Percentiles rank a stretch among this genome's conserved stretches.
Conservation (phyloP, 768 basidiomycete species). For the Melanogaster broomeanus region DNA sequence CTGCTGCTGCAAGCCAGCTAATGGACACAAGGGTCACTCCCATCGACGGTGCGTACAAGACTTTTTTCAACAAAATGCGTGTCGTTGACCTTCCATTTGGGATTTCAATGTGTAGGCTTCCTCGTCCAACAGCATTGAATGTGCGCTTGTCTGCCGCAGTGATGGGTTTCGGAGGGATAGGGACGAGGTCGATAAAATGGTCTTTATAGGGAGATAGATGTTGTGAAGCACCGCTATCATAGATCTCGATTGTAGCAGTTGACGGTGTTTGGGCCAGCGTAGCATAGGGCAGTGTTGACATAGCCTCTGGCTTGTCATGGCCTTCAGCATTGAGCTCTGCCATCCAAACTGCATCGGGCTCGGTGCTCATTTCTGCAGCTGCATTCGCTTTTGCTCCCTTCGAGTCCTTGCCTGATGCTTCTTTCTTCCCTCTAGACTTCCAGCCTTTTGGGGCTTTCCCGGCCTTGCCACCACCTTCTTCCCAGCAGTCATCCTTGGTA, state of each 20-base stretch:
- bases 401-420: not conserved
- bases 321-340: not conserved
- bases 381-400: not conserved
- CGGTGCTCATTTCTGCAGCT: not conserved
- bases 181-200: too few species aligned
- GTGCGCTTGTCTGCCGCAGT: not conserved
- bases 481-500: not conserved
- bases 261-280: not conserved
- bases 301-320: not conserved
- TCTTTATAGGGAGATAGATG: not conserved
- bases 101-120: not conserved
- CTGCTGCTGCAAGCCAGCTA: not conserved
- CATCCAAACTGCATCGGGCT: not conserved
- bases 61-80: too few species aligned
- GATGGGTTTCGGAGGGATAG: too few species aligned
- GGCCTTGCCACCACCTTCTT: constrained; percentile 5
- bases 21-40: constrained; percentile 3
- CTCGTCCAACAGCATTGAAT: not conserved
- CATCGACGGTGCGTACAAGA: constrained; percentile 3
- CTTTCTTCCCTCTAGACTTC: too few species aligned
- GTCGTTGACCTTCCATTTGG: constrained; percentile 1
- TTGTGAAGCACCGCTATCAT: not conserved
- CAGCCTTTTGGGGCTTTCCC: not conserved
- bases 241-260: too few species aligned
- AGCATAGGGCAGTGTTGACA: not conserved